Conservation (phyloP, 2,329 filamentous ascomycete genomes). For the Trichoderma sp. region DNA sequence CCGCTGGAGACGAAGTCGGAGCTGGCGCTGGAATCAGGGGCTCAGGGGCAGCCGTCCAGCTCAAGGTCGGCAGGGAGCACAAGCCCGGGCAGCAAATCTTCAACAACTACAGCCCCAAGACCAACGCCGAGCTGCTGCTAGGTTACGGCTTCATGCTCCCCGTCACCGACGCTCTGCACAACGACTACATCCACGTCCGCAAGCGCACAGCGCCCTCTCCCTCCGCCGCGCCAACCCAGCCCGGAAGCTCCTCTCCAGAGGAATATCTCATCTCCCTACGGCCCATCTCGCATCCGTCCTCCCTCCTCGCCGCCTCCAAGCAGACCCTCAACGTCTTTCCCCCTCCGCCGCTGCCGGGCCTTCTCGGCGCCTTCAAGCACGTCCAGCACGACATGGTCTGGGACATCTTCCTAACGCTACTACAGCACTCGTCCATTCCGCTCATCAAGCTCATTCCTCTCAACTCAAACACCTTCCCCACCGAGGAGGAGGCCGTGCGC, state of each 20-base stretch:
- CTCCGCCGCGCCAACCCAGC: background rate
- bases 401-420: slow-evolving; percentile 47
- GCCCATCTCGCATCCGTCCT: slow-evolving; percentile 50
- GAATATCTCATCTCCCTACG: slow-evolving; percentile 57
- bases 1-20: slow-evolving; percentile 22
- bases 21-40: background rate
- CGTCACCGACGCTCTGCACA: slow-evolving; percentile 51
- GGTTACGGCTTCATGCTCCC: slow-evolving; percentile 64
- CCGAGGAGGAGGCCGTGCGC: slow-evolving; percentile 34
- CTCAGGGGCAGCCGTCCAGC: slow-evolving; percentile 39
- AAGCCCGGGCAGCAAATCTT: slow-evolving; percentile 57
- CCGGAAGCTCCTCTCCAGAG: slow-evolving; percentile 27
- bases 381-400: slow-evolving; percentile 56
- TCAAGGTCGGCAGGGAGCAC: slow-evolving; percentile 47
- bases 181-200: slow-evolving; percentile 61
- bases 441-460: slow-evolving; percentile 32
- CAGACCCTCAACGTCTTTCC: slow-evolving; percentile 37
- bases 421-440: slow-evolving; percentile 33
- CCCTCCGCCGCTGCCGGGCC: slow-evolving; percentile 22
- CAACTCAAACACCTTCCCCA: background rate
- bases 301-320: slow-evolving; percentile 47
- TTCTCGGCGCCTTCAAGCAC: slow-evolving; percentile 48
- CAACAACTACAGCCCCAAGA: slow-evolving; percentile 75
- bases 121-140: slow-evolving; percentile 69
- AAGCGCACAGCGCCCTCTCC: slow-evolving; percentile 38